Percentiles rank a stretch among this genome's conserved stretches.
phyloP scores from a whole-genome alignment of 78 protist genomes.

The Dictyostelium citrinum region DNA sequence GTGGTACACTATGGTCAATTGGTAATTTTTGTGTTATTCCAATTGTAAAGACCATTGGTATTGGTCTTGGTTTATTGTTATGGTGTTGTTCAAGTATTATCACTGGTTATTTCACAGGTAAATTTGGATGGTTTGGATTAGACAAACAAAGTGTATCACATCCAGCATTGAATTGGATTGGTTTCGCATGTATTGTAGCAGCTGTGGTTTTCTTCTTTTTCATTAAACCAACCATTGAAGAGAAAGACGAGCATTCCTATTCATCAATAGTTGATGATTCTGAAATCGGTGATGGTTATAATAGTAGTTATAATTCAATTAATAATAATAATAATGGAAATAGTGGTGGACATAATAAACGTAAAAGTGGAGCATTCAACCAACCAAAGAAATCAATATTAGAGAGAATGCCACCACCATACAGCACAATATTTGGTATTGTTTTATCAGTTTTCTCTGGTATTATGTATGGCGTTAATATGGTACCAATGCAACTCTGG shows the following conservation, averaged over 20 bases:
- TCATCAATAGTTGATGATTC: constrained; percentile 35
- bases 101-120: constrained; percentile 83
- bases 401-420: constrained; percentile 45
- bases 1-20: constrained; percentile 48
- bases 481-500: constrained; percentile 80
- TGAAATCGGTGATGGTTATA: background rate
- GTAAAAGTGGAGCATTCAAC: background rate
- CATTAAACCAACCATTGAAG: constrained; percentile 68
- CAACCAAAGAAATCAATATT: background rate
- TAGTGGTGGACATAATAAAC: background rate
- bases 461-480: constrained; percentile 73
- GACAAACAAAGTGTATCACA: constrained; percentile 23
- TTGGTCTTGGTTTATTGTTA: constrained; percentile 86
- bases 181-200: constrained; percentile 51
- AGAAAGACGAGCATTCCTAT: constrained; percentile 9
- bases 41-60: constrained; percentile 84
- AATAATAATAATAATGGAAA: background rate
- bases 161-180: constrained; percentile 58
- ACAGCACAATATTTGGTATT: constrained; percentile 49
- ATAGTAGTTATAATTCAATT: background rate
- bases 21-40: constrained; percentile 88
- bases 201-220: constrained; percentile 62
- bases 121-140: constrained; percentile 85
- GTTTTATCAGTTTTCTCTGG: constrained; percentile 47
- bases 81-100: constrained; percentile 87